Conservation (phyloP, 78 protist genomes). For the Dictyostelium purpureum region DNA sequence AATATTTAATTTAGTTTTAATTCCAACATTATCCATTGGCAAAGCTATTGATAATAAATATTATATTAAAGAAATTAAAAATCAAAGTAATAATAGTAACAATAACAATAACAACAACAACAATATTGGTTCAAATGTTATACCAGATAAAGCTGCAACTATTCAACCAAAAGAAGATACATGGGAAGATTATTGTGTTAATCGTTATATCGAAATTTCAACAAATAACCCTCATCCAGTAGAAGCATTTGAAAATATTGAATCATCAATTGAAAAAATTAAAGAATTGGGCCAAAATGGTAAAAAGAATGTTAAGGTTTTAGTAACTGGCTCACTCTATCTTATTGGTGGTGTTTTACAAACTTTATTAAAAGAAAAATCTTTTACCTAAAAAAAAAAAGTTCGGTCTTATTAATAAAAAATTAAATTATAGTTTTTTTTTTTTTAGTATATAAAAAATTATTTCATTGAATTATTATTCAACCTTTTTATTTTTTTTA, state of each 20-base stretch:
- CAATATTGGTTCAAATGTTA: not conserved
- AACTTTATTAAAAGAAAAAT: not conserved
- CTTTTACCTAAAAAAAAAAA: not conserved
- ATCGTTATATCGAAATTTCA: slow-evolving; percentile 12
- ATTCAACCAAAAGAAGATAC: not conserved
- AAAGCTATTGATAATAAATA: not conserved
- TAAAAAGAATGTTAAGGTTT: slow-evolving; percentile 40
- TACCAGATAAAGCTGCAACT: not conserved
- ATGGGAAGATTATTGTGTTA: slow-evolving; percentile 27
- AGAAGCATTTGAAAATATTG: not conserved
- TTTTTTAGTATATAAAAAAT: no score
- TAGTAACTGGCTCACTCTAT: slow-evolving; percentile 77
- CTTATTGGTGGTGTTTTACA: slow-evolving; percentile 56
- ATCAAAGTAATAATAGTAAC: no score
- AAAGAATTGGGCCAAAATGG: not conserved
- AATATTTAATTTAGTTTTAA: not conserved
- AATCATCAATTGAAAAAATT: not conserved
- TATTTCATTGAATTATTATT: no score
- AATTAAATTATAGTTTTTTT: no score
- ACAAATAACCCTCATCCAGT: not conserved
- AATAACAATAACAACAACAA: no score
- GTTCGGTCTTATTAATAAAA: no score
- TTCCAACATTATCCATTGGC: not conserved
- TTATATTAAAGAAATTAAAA: not conserved
- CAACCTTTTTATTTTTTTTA: no score